Conservation (phyloP, 768 basidiomycete species). For the Cytidiella melzeri region DNA sequence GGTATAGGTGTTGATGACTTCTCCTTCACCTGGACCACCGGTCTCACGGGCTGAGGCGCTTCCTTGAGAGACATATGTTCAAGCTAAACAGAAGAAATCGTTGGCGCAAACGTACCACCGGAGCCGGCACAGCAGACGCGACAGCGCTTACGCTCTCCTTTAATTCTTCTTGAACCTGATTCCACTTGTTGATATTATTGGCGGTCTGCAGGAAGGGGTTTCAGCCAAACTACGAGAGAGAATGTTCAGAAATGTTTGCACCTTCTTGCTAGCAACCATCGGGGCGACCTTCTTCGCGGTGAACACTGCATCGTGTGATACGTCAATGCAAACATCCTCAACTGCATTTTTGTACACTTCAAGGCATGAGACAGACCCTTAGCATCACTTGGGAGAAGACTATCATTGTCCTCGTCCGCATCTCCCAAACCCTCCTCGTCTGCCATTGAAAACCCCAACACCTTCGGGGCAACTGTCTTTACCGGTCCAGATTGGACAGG, state of each 20-base stretch:
- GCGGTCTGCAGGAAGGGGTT: conserved; percentile 56
- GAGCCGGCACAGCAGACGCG: conserved; percentile 9
- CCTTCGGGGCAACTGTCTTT: conserved; percentile 35
- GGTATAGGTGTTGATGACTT: conserved; percentile 33
- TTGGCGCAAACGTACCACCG: conserved; percentile 8
- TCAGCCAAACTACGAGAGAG: background rate
- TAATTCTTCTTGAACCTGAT: conserved; percentile 88
- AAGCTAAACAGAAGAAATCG: conserved; percentile 4
- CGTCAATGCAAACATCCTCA: conserved; percentile 25
- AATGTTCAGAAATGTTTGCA: conserved; percentile 21
- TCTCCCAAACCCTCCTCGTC: conserved; percentile 42
- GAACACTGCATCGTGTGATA: conserved; percentile 31
- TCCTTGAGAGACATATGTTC: conserved; percentile 1
- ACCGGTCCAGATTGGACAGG: conserved; percentile 20
- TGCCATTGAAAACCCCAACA: conserved; percentile 64
- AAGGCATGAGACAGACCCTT: conserved; percentile 42
- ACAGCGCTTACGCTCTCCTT: conserved; percentile 23
- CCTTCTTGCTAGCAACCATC: conserved; percentile 82
- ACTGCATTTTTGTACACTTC: conserved; percentile 20
- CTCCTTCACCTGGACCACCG: conserved; percentile 10
- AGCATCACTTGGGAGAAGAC: conserved; percentile 27
- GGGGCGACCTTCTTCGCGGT: conserved; percentile 73
- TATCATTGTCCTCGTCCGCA: conserved; percentile 31
- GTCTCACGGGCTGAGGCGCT: conserved; percentile 2
- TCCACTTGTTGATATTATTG: conserved; percentile 95